Evolutionary conservation across 768 basidiomycete species (phyloP), one percentile per base, ranked within the genome.

Genomic region (Amanita muscaria): DNA sequence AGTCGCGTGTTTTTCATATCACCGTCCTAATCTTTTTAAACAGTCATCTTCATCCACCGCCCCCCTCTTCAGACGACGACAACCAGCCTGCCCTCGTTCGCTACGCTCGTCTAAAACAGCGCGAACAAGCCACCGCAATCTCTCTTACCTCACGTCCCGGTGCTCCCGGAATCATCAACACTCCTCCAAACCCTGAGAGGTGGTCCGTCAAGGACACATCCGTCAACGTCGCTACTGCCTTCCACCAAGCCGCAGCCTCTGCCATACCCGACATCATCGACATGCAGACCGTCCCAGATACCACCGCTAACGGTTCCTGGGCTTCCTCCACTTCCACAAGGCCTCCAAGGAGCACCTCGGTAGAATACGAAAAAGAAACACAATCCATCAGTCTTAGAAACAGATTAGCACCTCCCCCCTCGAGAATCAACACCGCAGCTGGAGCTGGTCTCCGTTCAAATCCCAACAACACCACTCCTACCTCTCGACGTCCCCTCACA

Each of bases 151-250:
- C 51, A 31, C 63, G 61, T 33, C 60, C 67, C 46, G 62, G 65
- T 36, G 65, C 59, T 16, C 63, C 69, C 24, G 70, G 59, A 64
- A 66, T 65, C 57, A 73, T 60, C 56, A 71, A 58, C 54, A 60
- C 63, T 36, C 64, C 66, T 12, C 72, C 72, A n/a, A 69, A 79
- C 41, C 86, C 87, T 32, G 73, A 79, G 54, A 78, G 70, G 70
- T 85, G 82, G 82, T 58, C 60, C 47, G 76, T 87, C 48, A 83
- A 83, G 55, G 86, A 88, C 62, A 91, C 89, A 35, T 82, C 87
- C 15, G 89, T 91, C 40, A 85, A 88, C 62, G 82, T 89, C 55
- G 89, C 88, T 8, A 75, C 76, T 54, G 89, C 88, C 23, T 85
- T 92, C 56, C 67, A 70, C 52, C 79, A 82, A 59, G 89, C 88